These are phyloP conservation scores for Diversispora epigaea DNA, from an alignment of 192 early-diverging fungal species.

Conservation along the genomic window DNA sequence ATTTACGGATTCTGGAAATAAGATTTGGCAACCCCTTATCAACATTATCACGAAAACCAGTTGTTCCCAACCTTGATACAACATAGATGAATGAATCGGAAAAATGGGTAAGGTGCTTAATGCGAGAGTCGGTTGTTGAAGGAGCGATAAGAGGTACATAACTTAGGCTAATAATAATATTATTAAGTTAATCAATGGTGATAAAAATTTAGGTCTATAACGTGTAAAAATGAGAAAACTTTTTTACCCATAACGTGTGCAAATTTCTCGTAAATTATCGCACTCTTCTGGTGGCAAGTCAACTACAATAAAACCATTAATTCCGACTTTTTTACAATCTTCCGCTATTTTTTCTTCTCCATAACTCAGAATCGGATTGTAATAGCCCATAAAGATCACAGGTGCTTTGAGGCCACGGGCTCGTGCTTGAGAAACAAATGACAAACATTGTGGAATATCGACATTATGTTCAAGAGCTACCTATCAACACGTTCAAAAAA, in stretches of 20 bases:
- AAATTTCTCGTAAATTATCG: conserved; percentile 76
- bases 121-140: conserved; percentile 83
- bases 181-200: too few species aligned
- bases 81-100: conserved; percentile 97
- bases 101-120: conserved; percentile 72
- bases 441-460: conserved; percentile 79
- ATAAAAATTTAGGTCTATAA: too few species aligned
- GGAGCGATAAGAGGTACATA: conserved; percentile 94
- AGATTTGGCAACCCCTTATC: conserved; percentile 52
- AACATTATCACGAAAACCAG: conserved; percentile 67
- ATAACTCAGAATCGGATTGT: conserved; percentile 94
- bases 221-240: conserved; percentile 5
- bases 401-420: conserved; percentile 81
- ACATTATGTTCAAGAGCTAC: conserved; percentile 76
- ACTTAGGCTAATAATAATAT: conserved; percentile 56
- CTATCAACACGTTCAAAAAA: conserved; percentile 24
- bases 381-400: conserved; percentile 98
- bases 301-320: conserved; percentile 96
- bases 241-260: conserved; percentile 61
- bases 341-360: conserved; percentile 85
- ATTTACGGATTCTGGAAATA: conserved; percentile 67
- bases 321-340: conserved; percentile 80
- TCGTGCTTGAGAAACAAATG: conserved; percentile 79
- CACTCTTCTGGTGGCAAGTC: conserved; percentile 98
- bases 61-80: conserved; percentile 91